Evolutionary conservation across 805 yeast species (phyloP).

Genomic region (Candida caryicola): DNA sequence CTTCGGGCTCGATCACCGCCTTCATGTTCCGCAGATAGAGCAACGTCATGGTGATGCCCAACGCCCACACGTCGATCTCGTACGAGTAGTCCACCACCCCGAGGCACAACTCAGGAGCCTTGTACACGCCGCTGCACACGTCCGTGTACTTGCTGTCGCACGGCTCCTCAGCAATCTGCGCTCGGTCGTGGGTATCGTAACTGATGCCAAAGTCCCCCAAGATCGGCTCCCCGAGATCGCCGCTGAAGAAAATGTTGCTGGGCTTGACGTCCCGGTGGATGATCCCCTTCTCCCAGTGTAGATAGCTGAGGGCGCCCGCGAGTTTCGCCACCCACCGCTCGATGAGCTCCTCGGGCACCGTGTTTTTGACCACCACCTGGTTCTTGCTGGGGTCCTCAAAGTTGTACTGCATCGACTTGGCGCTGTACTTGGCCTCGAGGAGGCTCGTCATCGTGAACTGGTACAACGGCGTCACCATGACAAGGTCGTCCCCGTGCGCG

Average conservation of each 20-base stretch:
- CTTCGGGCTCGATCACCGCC: constrained; percentile 32
- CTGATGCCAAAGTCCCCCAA: constrained; percentile 67
- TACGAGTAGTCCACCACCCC: constrained; percentile 53
- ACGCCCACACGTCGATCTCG: constrained; percentile 69
- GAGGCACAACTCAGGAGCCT: constrained; percentile 72
- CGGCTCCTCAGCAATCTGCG: constrained; percentile 37
- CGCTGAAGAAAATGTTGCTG: constrained; percentile 29
- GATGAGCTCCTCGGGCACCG: constrained; percentile 3
- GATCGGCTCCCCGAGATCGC: constrained; percentile 25
- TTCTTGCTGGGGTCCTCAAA: constrained; percentile 14
- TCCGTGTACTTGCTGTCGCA: constrained; percentile 44
- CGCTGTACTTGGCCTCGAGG: constrained; percentile 17
- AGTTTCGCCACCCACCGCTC: constrained; percentile 13
- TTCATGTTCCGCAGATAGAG: constrained; percentile 37
- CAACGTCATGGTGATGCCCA: constrained; percentile 60
- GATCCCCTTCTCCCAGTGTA: constrained; percentile 29
- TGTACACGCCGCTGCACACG: constrained; percentile 64
- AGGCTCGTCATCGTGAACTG: constrained; percentile 24
- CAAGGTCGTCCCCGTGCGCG: constrained; percentile 28
- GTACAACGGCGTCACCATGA: constrained; percentile 33
- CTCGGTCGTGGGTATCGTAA: constrained; percentile 20
- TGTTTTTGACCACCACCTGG: constrained; percentile 2
- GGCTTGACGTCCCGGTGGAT: constrained; percentile 45
- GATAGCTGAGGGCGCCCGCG: constrained; percentile 22
- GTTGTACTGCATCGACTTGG: constrained; percentile 22